phyloP scores from a whole-genome alignment of 2,329 filamentous ascomycete genomes.

The Phoma sp. region DNA sequence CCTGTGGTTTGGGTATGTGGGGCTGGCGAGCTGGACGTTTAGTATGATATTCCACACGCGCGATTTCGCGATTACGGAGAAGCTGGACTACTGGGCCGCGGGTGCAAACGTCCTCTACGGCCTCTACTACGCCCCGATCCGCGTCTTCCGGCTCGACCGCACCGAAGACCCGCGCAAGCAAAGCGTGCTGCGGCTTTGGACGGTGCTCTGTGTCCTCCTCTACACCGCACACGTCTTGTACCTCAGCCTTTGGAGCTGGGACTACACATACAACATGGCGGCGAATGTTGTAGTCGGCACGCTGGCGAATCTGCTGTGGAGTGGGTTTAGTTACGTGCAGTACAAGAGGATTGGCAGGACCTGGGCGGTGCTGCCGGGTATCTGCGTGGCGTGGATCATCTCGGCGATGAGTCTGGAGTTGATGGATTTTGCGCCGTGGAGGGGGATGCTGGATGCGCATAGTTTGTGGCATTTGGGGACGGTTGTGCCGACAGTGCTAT shows the following conservation, averaged over 20 bases:
- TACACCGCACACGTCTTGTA: slow-evolving; percentile 83
- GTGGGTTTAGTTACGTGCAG: slow-evolving; percentile 75
- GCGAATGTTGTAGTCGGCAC: slow-evolving; percentile 86
- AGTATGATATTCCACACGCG: slow-evolving; percentile 92
- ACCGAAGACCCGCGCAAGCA: slow-evolving; percentile 52
- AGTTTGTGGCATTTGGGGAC: slow-evolving; percentile 96
- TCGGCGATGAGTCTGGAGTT: slow-evolving; percentile 95
- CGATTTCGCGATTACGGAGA: slow-evolving; percentile 85
- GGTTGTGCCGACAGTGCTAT: slow-evolving; percentile 83
- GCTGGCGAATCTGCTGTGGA: slow-evolving; percentile 84
- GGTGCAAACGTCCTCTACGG: slow-evolving; percentile 91
- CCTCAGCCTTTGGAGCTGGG: slow-evolving; percentile 84
- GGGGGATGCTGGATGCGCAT: slow-evolving; percentile 87
- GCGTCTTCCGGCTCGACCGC: slow-evolving; percentile 82
- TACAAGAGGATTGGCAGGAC: slow-evolving; percentile 73
- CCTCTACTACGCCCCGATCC: slow-evolving; percentile 81
- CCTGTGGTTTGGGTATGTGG: slow-evolving; percentile 77
- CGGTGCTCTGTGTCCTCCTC: slow-evolving; percentile 69
- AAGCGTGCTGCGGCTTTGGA: slow-evolving; percentile 74
- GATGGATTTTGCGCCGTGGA: slow-evolving; percentile 87
- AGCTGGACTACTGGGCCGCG: slow-evolving; percentile 94
- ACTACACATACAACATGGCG: slow-evolving; percentile 98
- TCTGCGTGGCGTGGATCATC: slow-evolving; percentile 91
- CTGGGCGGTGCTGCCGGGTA: slow-evolving; percentile 88
- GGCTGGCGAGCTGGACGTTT: slow-evolving; percentile 82